A percentile compares a stretch with the other conserved stretches of the same genome.
phyloP scores from a whole-genome alignment of 768 basidiomycete species.

The Bullera alba region DNA sequence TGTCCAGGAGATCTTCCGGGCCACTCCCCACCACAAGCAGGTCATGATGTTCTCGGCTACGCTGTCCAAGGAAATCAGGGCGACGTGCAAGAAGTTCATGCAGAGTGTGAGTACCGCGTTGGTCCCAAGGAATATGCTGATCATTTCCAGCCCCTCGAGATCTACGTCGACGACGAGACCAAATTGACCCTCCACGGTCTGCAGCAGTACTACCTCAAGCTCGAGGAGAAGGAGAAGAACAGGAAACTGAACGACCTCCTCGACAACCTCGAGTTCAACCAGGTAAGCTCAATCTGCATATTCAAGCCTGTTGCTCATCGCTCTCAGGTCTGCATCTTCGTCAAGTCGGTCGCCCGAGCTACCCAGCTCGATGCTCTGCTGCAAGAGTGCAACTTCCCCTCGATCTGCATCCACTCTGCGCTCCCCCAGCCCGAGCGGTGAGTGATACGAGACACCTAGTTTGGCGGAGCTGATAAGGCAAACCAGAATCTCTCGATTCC shows the following conservation, averaged over 20 bases:
- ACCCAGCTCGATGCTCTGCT: slow-evolving; percentile 93
- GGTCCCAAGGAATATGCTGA: slow-evolving; percentile 11
- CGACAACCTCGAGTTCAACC: slow-evolving; percentile 96
- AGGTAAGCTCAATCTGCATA: slow-evolving; percentile 54
- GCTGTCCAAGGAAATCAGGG: slow-evolving; percentile 88
- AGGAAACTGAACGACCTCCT: slow-evolving; percentile 92
- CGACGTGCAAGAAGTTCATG: slow-evolving; percentile 99
- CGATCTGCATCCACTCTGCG: slow-evolving; percentile 93
- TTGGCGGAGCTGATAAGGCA: neutral
- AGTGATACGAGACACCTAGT: slow-evolving; percentile 37
- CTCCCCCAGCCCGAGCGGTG: slow-evolving; percentile 93
- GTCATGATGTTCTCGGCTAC: slow-evolving; percentile 99
- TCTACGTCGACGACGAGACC: slow-evolving; percentile 98
- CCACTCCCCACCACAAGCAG: slow-evolving; percentile 99
- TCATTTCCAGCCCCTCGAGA: slow-evolving; percentile 76
- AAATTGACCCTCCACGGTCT: slow-evolving; percentile 96
- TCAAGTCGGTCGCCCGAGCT: slow-evolving; percentile 94
- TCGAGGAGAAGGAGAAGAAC: slow-evolving; percentile 92
- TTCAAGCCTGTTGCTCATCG: too few relatives aligned
- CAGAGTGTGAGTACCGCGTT: slow-evolving; percentile 64
- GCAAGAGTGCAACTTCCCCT: slow-evolving; percentile 96
- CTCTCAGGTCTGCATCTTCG: slow-evolving; percentile 91
- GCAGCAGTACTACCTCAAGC: slow-evolving; percentile 96
- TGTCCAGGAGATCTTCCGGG: slow-evolving; percentile 99
- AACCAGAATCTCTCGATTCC: slow-evolving; percentile 87